Evolutionary conservation across 2,329 filamentous ascomycete genomes (phyloP).

Genomic region (Paecilomyces variotii): DNA sequence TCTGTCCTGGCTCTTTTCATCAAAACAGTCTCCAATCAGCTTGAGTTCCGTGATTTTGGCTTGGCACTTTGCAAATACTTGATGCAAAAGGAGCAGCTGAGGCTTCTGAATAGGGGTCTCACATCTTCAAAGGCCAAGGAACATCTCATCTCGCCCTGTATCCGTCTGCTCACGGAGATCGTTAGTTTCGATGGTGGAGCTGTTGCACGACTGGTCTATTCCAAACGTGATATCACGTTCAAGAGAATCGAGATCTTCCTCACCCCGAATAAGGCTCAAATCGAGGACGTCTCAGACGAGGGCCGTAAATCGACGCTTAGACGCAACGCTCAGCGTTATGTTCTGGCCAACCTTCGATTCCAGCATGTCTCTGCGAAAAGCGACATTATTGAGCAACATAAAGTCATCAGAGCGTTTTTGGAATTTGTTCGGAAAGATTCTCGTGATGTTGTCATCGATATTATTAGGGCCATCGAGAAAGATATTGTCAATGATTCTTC

Average conservation of each 20-base stretch:
- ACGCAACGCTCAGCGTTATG: conserved; percentile 72
- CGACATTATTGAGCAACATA: conserved; percentile 70
- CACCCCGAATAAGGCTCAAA: conserved; percentile 51
- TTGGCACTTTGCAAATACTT: conserved; percentile 72
- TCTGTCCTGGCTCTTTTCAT: conserved; percentile 76
- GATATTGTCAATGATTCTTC: conserved; percentile 68
- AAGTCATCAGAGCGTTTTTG: conserved; percentile 62
- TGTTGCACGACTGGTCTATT: conserved; percentile 68
- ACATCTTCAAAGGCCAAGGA: conserved; percentile 76
- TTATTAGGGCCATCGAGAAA: conserved; percentile 61
- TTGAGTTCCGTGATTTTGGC: conserved; percentile 69
- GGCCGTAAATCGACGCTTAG: conserved; percentile 67
- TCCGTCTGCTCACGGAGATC: conserved; percentile 80
- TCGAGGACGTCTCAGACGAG: conserved; percentile 54
- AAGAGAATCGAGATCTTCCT: conserved; percentile 75
- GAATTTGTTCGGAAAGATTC: conserved; percentile 72
- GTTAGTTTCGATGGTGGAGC: conserved; percentile 77
- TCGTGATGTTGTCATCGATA: conserved; percentile 64
- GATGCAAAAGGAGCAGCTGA: conserved; percentile 70
- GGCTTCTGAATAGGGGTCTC: conserved; percentile 70
- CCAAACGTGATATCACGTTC: conserved; percentile 68
- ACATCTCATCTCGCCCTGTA: conserved; percentile 77
- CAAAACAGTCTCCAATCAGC: conserved; percentile 63
- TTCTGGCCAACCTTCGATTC: conserved; percentile 71
- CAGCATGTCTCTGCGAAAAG: conserved; percentile 69